Conservation (phyloP, 2,329 filamentous ascomycete genomes). For the Parastagonospora nodorum region DNA sequence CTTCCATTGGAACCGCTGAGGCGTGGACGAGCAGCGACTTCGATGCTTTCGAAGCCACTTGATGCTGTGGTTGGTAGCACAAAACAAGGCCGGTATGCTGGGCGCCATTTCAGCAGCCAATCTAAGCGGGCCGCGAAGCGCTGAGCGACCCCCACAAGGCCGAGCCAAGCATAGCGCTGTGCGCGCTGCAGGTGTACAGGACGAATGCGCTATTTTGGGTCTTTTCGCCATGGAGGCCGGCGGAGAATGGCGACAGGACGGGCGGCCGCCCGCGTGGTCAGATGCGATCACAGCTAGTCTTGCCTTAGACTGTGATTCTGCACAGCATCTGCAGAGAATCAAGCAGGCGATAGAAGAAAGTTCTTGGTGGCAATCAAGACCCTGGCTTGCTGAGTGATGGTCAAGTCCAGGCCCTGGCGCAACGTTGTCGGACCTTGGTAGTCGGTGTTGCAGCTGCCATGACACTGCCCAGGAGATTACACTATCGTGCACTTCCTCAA, state of each 20-base stretch:
- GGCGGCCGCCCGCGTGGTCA: neutral
- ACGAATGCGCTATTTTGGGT: slow-evolving; percentile 34
- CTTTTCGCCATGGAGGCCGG: slow-evolving; percentile 7
- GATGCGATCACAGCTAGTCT: slow-evolving; percentile 16
- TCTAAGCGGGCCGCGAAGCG: slow-evolving; percentile 31
- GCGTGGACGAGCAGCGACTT: slow-evolving; percentile 27
- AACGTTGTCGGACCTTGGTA: neutral
- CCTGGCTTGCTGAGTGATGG: slow-evolving; percentile 17
- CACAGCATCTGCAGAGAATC: slow-evolving; percentile 26
- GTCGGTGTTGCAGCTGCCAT: neutral
- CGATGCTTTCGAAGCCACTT: slow-evolving; percentile 28
- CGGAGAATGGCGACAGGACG: slow-evolving; percentile 13
- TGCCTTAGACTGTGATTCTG: slow-evolving; percentile 34
- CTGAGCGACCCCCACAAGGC: slow-evolving; percentile 27
- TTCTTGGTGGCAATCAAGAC: slow-evolving; percentile 12
- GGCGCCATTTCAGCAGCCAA: slow-evolving; percentile 30
- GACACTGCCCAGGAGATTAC: neutral
- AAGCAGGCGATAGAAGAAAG: slow-evolving; percentile 11
- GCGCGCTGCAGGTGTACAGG: slow-evolving; percentile 25
- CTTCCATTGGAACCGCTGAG: slow-evolving; percentile 36
- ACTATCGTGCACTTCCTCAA: slow-evolving; percentile 18
- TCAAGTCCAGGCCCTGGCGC: neutral
- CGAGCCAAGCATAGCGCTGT: slow-evolving; percentile 24
- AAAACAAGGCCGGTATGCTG: slow-evolving; percentile 20
- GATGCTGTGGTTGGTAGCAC: slow-evolving; percentile 42